A percentile compares a stretch with the other conserved stretches of the same genome.
Evolutionary conservation across 148 eudicot species (phyloP).

Genomic region (Rhododendron kiyosumense): DNA sequence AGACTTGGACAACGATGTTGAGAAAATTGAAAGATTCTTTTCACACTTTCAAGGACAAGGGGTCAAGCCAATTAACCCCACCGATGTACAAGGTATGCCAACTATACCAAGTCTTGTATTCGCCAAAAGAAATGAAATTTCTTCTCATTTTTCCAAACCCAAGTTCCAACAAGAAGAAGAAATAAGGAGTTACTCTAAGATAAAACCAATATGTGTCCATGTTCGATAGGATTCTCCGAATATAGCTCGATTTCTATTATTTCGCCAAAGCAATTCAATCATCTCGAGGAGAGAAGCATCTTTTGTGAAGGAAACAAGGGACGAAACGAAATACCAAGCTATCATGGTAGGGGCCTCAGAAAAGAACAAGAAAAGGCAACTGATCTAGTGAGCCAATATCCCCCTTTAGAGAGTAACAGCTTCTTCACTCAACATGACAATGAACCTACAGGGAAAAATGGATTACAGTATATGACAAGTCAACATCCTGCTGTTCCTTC

Average conservation of each 20-base stretch:
- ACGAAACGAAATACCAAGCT: background rate
- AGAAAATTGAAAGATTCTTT: background rate
- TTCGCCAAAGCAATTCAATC: too few species aligned
- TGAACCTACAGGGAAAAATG: background rate
- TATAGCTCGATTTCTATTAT: too few species aligned
- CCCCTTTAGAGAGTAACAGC: background rate
- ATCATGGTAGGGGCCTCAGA: background rate
- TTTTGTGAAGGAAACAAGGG: background rate
- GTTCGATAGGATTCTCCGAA: background rate
- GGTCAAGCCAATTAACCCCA: background rate
- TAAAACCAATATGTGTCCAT: background rate
- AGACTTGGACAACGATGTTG: background rate
- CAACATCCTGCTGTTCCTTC: background rate
- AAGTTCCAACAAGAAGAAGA: background rate
- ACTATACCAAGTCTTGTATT: too few species aligned
- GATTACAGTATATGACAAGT: constrained; percentile 7
- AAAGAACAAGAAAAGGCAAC: background rate
- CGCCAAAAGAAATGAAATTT: too few species aligned
- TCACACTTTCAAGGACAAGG: background rate
- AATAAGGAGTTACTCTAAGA: too few species aligned
- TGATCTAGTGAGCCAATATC: background rate
- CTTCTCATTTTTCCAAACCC: background rate
- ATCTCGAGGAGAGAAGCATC: background rate
- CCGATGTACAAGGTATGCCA: background rate
- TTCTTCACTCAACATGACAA: constrained; percentile 8